These are phyloP conservation scores for Rutstroemia sp. DNA, from an alignment of 2,329 filamentous ascomycete genomes.

Conservation along the genomic window DNA sequence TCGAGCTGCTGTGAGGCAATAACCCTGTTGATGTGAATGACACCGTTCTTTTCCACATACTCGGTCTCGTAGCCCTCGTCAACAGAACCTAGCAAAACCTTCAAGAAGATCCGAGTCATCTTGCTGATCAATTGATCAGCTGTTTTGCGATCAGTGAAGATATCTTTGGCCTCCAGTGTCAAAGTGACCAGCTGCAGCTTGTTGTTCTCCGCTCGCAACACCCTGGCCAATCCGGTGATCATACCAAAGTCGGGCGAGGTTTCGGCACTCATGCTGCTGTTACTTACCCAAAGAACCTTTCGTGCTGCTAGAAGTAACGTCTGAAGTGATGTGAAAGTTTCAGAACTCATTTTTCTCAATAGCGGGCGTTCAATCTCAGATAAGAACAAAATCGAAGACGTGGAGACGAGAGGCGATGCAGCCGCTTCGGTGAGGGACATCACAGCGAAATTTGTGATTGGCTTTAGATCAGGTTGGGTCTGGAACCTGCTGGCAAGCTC, in stretches of 20 bases:
- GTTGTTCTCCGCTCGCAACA: neutral
- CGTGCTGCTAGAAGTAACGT: neutral
- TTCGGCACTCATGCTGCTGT: conserved; percentile 31
- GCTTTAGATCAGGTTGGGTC: neutral
- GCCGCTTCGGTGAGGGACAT: neutral
- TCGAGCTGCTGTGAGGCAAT: neutral
- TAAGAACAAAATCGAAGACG: neutral
- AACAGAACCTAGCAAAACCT: conserved; percentile 13
- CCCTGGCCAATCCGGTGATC: neutral
- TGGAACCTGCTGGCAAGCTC: neutral
- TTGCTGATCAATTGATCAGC: conserved; percentile 11
- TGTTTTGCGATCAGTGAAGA: neutral
- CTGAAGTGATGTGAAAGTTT: neutral
- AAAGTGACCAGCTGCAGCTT: neutral
- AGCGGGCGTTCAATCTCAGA: conserved; percentile 2
- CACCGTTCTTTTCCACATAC: conserved; percentile 1
- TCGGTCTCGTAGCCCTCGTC: conserved; percentile 19
- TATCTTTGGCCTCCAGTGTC: neutral
- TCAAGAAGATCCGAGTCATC: neutral
- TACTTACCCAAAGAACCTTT: conserved; percentile 42
- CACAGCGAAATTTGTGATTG: neutral
- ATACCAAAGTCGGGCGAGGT: neutral
- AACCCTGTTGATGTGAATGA: neutral
- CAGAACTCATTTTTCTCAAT: neutral
- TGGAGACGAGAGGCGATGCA: neutral